phyloP scores from a whole-genome alignment of 441 rosid genomes.

The Gossypium aridum region DNA sequence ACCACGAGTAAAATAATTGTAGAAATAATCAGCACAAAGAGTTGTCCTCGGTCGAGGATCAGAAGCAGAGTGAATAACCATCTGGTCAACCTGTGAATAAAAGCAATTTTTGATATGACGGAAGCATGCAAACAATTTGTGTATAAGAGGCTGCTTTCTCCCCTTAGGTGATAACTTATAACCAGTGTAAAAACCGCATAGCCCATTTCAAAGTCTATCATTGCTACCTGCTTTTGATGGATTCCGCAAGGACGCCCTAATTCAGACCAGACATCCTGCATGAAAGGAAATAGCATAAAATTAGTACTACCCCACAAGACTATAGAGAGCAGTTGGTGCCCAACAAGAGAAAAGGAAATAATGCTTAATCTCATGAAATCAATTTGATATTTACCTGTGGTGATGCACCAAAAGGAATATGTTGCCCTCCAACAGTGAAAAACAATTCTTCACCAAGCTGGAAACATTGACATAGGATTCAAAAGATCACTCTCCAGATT shows the following conservation, averaged over 20 bases:
- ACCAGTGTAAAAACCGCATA: background rate
- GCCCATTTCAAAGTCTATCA: conserved; percentile 9
- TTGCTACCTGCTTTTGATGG: conserved; percentile 85
- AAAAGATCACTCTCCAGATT: conserved; percentile 2
- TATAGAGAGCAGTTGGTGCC: background rate
- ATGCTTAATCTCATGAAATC: background rate
- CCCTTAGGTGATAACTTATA: background rate
- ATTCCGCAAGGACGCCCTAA: conserved; percentile 98
- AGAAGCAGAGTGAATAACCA: conserved; percentile 94
- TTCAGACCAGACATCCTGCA: conserved; percentile 98
- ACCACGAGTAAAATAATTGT: conserved; percentile 93
- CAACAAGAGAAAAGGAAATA: background rate
- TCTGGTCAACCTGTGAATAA: conserved; percentile 80
- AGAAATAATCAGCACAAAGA: conserved; percentile 92
- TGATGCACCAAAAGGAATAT: conserved; percentile 88
- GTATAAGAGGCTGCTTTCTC: background rate
- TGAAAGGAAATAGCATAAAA: conserved; percentile 1
- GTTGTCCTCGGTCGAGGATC: conserved; percentile 90
- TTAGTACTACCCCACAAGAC: background rate
- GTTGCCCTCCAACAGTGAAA: conserved; percentile 87
- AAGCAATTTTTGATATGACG: conserved; percentile 3
- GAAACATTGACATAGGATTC: conserved; percentile 15
- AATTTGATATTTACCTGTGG: conserved; percentile 62
- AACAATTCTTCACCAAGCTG: conserved; percentile 91
- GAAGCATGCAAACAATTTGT: background rate